A percentile compares a stretch with the other conserved stretches of the same genome.
phyloP scores from a whole-genome alignment of 1,284 basidiomycete species.

The Fomitopsis schrenkii region DNA sequence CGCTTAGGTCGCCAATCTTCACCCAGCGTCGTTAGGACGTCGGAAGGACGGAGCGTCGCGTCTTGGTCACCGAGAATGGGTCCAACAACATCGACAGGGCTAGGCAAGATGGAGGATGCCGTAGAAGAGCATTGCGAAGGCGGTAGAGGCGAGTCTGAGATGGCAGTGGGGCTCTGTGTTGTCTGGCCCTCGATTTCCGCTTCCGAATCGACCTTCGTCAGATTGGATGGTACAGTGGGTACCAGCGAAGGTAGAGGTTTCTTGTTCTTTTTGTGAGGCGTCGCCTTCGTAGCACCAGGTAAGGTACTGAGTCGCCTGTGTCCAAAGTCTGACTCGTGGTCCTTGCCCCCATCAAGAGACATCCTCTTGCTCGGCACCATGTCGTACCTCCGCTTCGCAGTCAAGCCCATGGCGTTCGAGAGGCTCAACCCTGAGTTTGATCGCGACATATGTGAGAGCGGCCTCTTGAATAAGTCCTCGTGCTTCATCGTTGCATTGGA shows the following conservation, averaged over 20 bases:
- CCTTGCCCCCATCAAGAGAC: conserved; percentile 26
- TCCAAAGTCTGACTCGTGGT: conserved; percentile 9
- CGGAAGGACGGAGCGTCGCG: conserved; percentile 24
- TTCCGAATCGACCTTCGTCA: conserved; percentile 17
- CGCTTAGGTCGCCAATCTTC: conserved; percentile 36
- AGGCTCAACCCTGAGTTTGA: conserved; percentile 36
- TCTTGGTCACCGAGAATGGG: conserved; percentile 22
- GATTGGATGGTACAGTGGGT: conserved; percentile 16
- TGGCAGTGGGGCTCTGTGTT: conserved; percentile 18
- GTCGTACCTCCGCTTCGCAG: conserved; percentile 61
- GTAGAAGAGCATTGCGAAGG: conserved; percentile 46
- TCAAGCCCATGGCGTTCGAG: conserved; percentile 42
- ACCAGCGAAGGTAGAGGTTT: conserved; percentile 41
- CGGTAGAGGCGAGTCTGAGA: conserved; percentile 39
- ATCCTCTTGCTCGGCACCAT: conserved; percentile 56
- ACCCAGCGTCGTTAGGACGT: conserved; percentile 21
- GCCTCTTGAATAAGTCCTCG: conserved; percentile 52
- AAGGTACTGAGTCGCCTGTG: conserved; percentile 9
- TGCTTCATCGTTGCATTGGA: conserved; percentile 54
- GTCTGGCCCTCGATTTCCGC: conserved; percentile 7
- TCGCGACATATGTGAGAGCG: conserved; percentile 20
- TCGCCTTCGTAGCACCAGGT: conserved; percentile 23
- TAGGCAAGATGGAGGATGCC: conserved; percentile 34
- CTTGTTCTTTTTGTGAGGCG: conserved; percentile 33
- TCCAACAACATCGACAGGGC: conserved; percentile 28